Percentiles rank a stretch among this genome's conserved stretches.
phyloP scores from a whole-genome alignment of 2,329 filamentous ascomycete species.

The Diaporthe batatas region DNA sequence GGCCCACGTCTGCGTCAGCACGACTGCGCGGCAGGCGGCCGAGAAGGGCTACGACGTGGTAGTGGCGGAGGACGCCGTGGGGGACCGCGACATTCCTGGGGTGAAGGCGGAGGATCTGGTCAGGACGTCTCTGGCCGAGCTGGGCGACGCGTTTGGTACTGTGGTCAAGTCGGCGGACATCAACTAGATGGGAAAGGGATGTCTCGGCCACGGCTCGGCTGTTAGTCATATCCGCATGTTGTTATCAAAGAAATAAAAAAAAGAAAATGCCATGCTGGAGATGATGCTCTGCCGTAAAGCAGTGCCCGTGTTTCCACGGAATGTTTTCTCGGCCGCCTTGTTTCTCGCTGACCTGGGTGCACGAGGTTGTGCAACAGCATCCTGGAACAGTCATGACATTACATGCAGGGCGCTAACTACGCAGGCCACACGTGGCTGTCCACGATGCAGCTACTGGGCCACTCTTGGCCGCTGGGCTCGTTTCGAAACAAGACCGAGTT shows the following conservation, averaged over 20 bases:
- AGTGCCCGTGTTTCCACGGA: background rate
- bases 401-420: slow-evolving; percentile 1
- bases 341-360: slow-evolving; percentile 3
- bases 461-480: background rate
- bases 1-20: slow-evolving; percentile 74
- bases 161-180: slow-evolving; percentile 55
- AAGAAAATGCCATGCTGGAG: background rate
- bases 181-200: background rate
- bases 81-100: slow-evolving; percentile 76
- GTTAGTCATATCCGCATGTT: background rate
- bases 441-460: background rate
- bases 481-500: slow-evolving; percentile 26
- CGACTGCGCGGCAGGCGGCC: slow-evolving; percentile 71
- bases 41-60: slow-evolving; percentile 75
- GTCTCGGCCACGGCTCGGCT: too few species aligned
- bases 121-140: slow-evolving; percentile 66
- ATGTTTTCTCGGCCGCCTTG: background rate
- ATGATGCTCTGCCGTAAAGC: background rate
- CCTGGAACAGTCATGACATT: background rate
- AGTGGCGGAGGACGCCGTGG: slow-evolving; percentile 72
- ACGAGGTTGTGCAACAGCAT: background rate
- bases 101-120: slow-evolving; percentile 66
- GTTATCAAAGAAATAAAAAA: too few species aligned
- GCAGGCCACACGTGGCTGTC: background rate
- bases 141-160: slow-evolving; percentile 74